Evolutionary conservation across 805 yeast genomes (phyloP).

Genomic region (Candida broadrunensis): DNA sequence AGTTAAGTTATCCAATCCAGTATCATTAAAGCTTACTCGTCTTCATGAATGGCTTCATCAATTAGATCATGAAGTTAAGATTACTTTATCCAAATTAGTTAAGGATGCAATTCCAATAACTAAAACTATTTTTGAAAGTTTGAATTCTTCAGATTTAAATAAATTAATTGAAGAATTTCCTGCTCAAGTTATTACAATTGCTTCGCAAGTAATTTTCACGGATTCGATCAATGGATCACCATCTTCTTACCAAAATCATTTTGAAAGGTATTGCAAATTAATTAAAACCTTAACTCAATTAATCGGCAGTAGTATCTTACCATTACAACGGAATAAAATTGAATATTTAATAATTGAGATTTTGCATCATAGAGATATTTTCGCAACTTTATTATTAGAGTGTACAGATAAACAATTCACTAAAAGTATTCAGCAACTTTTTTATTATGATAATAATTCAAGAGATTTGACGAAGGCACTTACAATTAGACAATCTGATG

Average conservation of each 20-base stretch:
- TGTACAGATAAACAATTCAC: slow-evolving; percentile 12
- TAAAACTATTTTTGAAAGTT: slow-evolving; percentile 1
- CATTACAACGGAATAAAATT: slow-evolving; percentile 38
- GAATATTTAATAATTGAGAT: slow-evolving; percentile 68
- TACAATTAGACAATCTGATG: slow-evolving; percentile 50
- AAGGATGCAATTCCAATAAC: slow-evolving; percentile 22
- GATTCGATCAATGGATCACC: slow-evolving; percentile 29
- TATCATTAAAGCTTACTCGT: slow-evolving; percentile 40
- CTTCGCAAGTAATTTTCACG: slow-evolving; percentile 61
- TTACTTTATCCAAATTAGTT: slow-evolving; percentile 41
- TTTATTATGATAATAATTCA: slow-evolving; percentile 26
- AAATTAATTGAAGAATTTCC: slow-evolving; percentile 44
- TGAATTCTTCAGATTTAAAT: slow-evolving; percentile 2
- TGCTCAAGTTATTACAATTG: slow-evolving; percentile 53
- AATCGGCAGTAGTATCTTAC: slow-evolving; percentile 15
- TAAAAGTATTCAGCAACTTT: slow-evolving; percentile 58
- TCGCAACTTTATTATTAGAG: slow-evolving; percentile 11
- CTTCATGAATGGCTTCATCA: slow-evolving; percentile 61
- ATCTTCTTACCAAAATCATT: slow-evolving; percentile 1
- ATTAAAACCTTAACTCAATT: slow-evolving; percentile 25
- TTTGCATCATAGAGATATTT: slow-evolving; percentile 53
- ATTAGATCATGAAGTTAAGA: slow-evolving; percentile 53
- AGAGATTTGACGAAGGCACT: slow-evolving; percentile 33
- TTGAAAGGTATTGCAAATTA: slow-evolving; percentile 1
- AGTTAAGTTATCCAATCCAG: slow-evolving; percentile 39